phyloP scores from a whole-genome alignment of 202 grass and related monocot genomes.

The Carex arenaria region DNA sequence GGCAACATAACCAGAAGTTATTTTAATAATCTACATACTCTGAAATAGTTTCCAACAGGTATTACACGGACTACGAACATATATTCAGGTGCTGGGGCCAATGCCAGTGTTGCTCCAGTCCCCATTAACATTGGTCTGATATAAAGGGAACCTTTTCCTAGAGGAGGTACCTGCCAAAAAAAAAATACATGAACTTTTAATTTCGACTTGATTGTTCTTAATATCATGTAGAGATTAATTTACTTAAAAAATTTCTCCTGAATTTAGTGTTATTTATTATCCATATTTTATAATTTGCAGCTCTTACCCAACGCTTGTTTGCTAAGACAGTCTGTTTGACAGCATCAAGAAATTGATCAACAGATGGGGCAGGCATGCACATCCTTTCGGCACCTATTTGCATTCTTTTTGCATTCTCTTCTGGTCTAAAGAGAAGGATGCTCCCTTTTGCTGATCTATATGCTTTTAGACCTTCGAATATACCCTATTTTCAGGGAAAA shows the following conservation, averaged over 20 bases:
- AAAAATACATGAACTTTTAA: neutral
- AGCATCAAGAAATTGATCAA: slow-evolving; percentile 76
- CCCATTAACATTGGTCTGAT: slow-evolving; percentile 80
- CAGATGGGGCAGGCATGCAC: slow-evolving; percentile 87
- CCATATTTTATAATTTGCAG: neutral
- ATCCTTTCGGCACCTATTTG: slow-evolving; percentile 73
- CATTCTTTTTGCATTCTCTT: slow-evolving; percentile 87
- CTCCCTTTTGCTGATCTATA: slow-evolving; percentile 27
- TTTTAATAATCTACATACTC: slow-evolving; percentile 26
- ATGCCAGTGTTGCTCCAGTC: slow-evolving; percentile 54
- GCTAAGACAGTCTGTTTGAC: slow-evolving; percentile 81
- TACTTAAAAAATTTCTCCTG: neutral
- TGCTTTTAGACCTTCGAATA: slow-evolving; percentile 94
- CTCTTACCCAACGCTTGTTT: slow-evolving; percentile 76
- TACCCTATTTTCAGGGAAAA: slow-evolving; percentile 32
- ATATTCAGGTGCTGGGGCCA: slow-evolving; percentile 86
- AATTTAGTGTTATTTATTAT: neutral
- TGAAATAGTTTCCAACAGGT: slow-evolving; percentile 84
- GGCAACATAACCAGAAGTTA: neutral
- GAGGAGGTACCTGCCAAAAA: slow-evolving; percentile 60
- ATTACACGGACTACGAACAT: slow-evolving; percentile 70
- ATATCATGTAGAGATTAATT: neutral
- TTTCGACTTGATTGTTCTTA: neutral
- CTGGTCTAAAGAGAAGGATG: slow-evolving; percentile 73
- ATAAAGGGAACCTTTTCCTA: slow-evolving; percentile 75